These are phyloP conservation scores for Trifolium pratense DNA, from an alignment of 306 rosid species.

Conservation along the genomic window DNA sequence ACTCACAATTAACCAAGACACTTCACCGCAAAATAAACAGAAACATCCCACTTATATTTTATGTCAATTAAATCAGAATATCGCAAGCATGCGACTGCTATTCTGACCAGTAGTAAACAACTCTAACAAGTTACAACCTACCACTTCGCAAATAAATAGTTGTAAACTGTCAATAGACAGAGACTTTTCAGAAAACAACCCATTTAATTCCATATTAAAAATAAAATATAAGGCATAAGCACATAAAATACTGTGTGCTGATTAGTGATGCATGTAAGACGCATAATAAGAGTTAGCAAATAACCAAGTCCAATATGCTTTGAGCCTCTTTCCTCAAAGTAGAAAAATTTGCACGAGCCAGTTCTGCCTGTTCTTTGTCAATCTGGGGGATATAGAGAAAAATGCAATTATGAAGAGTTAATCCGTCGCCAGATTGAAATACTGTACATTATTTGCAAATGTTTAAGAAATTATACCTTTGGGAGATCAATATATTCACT, in stretches of 20 bases:
- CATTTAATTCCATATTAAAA: conserved; percentile 2
- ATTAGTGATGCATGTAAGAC: conserved; percentile 1
- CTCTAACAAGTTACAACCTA: conserved; percentile 9
- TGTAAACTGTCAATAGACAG: not conserved
- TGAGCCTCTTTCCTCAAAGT: conserved; percentile 90
- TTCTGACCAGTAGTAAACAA: conserved; percentile 27
- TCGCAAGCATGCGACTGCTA: conserved; percentile 19
- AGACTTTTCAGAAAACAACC: not conserved
- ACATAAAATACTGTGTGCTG: not conserved
- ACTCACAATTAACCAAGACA: not conserved
- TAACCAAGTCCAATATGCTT: conserved; percentile 82
- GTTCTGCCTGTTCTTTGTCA: conserved; percentile 85
- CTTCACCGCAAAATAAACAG: not conserved
- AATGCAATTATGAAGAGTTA: conserved; percentile 19
- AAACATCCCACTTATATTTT: not conserved
- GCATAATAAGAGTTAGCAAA: conserved; percentile 30
- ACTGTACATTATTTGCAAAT: not conserved
- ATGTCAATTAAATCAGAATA: conserved; percentile 17
- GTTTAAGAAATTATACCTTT: conserved; percentile 58
- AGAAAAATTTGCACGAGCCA: conserved; percentile 84
- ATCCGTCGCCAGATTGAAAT: conserved; percentile 5
- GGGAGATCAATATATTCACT: conserved; percentile 86
- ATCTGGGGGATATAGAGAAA: conserved; percentile 52
- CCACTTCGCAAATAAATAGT: not conserved
- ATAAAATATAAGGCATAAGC: not conserved